Percentiles rank a stretch among this genome's conserved stretches.
phyloP scores from a whole-genome alignment of 495 filamentous ascomycete genomes.

The Xylaria palmicola region DNA sequence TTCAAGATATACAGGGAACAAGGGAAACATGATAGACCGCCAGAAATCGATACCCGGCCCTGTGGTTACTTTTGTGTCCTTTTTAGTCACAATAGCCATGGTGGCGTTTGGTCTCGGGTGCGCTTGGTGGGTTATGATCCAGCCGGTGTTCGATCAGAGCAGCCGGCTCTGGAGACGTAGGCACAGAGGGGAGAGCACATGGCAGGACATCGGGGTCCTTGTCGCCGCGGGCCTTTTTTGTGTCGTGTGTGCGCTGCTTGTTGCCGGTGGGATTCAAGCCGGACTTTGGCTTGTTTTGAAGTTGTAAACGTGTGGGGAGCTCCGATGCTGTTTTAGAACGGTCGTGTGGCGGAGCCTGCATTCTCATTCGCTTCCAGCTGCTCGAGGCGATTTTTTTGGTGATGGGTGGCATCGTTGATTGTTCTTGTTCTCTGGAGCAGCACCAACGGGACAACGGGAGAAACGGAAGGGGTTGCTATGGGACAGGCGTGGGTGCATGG shows the following conservation, averaged over 20 bases:
- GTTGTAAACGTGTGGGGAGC: not conserved
- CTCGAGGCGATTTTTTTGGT: not conserved
- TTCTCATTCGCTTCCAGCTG: not conserved
- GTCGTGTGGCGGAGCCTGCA: no score
- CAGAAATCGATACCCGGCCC: not conserved
- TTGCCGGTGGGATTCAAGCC: not conserved
- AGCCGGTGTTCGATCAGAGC: constrained; percentile 27
- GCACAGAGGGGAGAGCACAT: constrained; percentile 23
- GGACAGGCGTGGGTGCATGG: not conserved
- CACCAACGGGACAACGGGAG: no score
- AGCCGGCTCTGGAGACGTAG: constrained; percentile 31
- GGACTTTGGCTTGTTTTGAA: not conserved
- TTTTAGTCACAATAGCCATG: constrained; percentile 18
- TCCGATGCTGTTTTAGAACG: not conserved
- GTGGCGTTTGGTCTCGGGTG: constrained; percentile 20
- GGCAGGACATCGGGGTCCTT: constrained; percentile 25
- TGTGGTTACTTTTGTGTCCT: not conserved
- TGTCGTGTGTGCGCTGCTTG: not conserved
- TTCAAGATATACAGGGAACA: not conserved
- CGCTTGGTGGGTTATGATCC: constrained; percentile 26
- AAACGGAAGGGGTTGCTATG: not conserved
- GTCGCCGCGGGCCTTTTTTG: constrained; percentile 21
- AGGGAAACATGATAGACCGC: no score
- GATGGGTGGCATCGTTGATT: no score
- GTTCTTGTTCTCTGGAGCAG: no score